These are phyloP conservation scores for Arctostaphylos glauca DNA, from an alignment of 148 eudicot genomes.

Conservation along the genomic window DNA sequence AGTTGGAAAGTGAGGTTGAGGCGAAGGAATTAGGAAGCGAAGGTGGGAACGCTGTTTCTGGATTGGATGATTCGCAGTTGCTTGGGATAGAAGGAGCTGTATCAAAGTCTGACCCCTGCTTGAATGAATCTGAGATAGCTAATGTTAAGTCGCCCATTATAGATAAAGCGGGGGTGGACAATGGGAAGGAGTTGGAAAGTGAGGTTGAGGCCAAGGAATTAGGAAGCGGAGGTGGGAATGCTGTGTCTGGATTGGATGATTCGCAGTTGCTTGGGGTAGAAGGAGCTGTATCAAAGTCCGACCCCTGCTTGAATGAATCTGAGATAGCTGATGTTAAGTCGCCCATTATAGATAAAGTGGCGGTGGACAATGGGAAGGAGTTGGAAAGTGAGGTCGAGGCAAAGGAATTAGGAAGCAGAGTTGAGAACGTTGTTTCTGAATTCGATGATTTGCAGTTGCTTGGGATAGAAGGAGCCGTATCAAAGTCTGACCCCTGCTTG, in stretches of 20 bases:
- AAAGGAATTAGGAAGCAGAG: background rate
- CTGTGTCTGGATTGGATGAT: slow-evolving; percentile 5
- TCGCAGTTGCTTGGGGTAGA: background rate
- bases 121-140: background rate
- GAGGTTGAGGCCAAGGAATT: background rate
- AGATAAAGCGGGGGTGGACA: background rate
- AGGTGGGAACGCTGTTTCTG: background rate
- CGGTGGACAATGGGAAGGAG: background rate
- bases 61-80: background rate
- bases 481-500: background rate
- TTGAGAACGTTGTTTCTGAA: background rate
- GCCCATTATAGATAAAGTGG: slow-evolving; percentile 15
- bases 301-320: background rate
- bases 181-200: background rate
- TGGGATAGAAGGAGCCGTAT: background rate
- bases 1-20: too few relatives aligned
- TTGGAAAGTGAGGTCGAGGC: background rate
- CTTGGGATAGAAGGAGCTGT: background rate
- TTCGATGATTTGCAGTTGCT: background rate
- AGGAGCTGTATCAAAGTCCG: background rate
- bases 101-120: too few relatives aligned
- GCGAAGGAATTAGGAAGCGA: too few relatives aligned
- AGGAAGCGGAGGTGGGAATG: background rate
- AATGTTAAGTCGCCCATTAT: background rate
- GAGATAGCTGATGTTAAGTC: slow-evolving; percentile 1